Evolutionary conservation across 805 yeast genomes (phyloP).

Genomic region (Kodamaea restingae): DNA sequence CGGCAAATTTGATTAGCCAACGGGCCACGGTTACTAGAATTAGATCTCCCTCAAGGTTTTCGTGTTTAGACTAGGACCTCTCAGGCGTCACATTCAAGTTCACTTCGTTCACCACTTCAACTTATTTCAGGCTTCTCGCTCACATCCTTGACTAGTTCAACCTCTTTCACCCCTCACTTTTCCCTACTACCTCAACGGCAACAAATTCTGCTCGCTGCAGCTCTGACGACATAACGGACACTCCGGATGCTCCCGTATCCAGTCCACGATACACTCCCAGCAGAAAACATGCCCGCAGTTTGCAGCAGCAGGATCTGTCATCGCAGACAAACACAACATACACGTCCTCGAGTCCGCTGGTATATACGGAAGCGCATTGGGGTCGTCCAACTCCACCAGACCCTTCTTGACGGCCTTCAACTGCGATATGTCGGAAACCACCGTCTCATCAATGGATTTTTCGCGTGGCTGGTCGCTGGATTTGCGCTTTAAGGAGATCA

Average conservation of each 20-base stretch:
- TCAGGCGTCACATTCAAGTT: no score
- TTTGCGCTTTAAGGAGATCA: slow-evolving; percentile 18
- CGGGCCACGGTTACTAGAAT: no score
- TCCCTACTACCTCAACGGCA: slow-evolving; percentile 49
- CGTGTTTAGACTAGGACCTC: no score
- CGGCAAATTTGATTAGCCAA: no score
- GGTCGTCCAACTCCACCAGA: slow-evolving; percentile 60
- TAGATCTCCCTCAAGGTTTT: no score
- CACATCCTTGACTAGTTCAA: no score
- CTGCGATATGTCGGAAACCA: slow-evolving; percentile 6
- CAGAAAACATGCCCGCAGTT: slow-evolving; percentile 92
- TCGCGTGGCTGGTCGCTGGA: slow-evolving; percentile 9
- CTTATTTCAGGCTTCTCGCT: no score
- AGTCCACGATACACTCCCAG: slow-evolving; percentile 85
- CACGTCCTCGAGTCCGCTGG: slow-evolving; percentile 71
- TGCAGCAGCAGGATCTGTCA: slow-evolving; percentile 81
- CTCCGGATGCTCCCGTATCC: slow-evolving; percentile 84
- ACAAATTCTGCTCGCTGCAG: slow-evolving; percentile 56
- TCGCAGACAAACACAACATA: slow-evolving; percentile 75
- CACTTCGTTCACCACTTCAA: no score
- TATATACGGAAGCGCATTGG: slow-evolving; percentile 56
- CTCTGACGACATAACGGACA: slow-evolving; percentile 88
- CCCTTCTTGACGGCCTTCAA: slow-evolving; percentile 42
- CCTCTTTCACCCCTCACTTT: not conserved
- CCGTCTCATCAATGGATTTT: slow-evolving; percentile 6